These are phyloP conservation scores for grape (Vitis vinifera) DNA, from an alignment of 164 flowering plant species.

Conservation along the genomic window DNA sequence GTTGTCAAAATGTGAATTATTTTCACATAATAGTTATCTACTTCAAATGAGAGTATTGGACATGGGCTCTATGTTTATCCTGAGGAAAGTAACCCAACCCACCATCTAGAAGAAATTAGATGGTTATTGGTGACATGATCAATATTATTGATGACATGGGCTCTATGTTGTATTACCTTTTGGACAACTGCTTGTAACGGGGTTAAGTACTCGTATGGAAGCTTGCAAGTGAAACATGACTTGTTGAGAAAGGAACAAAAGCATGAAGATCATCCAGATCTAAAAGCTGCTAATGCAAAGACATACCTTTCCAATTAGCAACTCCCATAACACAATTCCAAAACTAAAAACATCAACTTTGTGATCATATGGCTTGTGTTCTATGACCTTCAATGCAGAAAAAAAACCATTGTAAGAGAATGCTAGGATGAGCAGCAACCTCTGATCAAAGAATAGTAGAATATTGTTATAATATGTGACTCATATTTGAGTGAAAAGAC, in stretches of 20 bases:
- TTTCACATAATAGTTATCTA: too few species aligned
- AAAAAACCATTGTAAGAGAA: slow-evolving; percentile 15
- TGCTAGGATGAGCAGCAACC: slow-evolving; percentile 23
- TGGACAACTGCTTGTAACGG: slow-evolving; percentile 70
- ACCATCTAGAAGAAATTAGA: too few species aligned
- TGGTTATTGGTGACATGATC: too few species aligned
- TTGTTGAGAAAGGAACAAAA: background rate
- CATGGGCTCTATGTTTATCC: too few species aligned
- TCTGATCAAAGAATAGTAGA: background rate
- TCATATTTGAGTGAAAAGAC: slow-evolving; percentile 36
- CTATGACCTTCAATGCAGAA: slow-evolving; percentile 48
- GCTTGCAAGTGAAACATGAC: slow-evolving; percentile 26
- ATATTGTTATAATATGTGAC: slow-evolving; percentile 34
- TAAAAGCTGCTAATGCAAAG: background rate
- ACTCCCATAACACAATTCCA: slow-evolving; percentile 59
- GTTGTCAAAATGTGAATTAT: background rate
- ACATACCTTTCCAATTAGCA: slow-evolving; percentile 53
- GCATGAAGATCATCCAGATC: background rate
- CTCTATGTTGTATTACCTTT: slow-evolving; percentile 29
- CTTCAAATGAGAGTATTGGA: too few species aligned
- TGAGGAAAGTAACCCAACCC: too few species aligned
- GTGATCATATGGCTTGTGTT: slow-evolving; percentile 68
- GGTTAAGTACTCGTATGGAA: slow-evolving; percentile 59
- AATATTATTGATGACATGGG: too few species aligned
- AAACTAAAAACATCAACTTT: slow-evolving; percentile 71